These are phyloP conservation scores for Xerocomus brunneocitrinus DNA, from an alignment of 768 basidiomycete genomes.

Conservation along the genomic window DNA sequence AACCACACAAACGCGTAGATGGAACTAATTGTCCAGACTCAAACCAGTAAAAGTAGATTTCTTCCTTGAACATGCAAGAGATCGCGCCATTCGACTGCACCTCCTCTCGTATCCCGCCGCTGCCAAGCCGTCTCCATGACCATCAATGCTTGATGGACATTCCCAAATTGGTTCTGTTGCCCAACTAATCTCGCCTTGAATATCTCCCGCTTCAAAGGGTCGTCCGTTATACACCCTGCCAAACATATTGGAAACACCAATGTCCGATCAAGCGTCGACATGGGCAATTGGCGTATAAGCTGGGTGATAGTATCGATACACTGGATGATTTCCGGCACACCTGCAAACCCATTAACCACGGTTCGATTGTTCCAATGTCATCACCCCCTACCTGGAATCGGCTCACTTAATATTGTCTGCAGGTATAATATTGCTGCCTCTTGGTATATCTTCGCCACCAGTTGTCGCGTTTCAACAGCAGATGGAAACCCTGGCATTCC, in stretches of 20 bases:
- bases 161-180: conserved; percentile 56
- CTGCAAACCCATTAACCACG: conserved; percentile 33
- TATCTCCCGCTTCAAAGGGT: conserved; percentile 51
- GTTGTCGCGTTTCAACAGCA: conserved; percentile 42
- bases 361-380: neutral
- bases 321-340: conserved; percentile 64
- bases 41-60: conserved; percentile 27
- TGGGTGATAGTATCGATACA: conserved; percentile 54
- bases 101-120: conserved; percentile 52
- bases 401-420: conserved; percentile 64
- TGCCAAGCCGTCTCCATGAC: conserved; percentile 72
- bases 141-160: conserved; percentile 51
- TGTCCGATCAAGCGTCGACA: conserved; percentile 60
- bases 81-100: conserved; percentile 57
- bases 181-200: conserved; percentile 52
- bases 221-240: conserved; percentile 69
- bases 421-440: conserved; percentile 66
- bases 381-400: conserved; percentile 57
- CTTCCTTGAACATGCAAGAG: conserved; percentile 35
- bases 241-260: conserved; percentile 72
- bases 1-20: neutral
- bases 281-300: conserved; percentile 48
- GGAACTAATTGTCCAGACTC: conserved; percentile 12
- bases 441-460: conserved; percentile 55
- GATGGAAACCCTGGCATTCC: conserved; percentile 29